Evolutionary conservation across 1,139 yeast genomes (phyloP).

Genomic region (Saccharomycopsis phalli): DNA sequence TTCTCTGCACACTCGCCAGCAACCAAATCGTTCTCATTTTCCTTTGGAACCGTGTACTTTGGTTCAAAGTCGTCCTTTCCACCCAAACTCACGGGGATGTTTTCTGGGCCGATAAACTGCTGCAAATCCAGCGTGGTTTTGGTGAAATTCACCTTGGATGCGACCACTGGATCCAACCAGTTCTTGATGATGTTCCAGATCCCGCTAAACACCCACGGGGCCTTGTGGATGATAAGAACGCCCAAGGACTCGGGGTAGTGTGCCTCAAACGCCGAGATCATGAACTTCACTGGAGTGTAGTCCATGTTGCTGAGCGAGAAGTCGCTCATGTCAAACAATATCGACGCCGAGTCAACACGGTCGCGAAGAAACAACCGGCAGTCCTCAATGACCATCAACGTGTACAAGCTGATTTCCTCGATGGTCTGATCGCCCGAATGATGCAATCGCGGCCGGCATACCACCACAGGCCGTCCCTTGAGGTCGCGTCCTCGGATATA

Average conservation of each 20-base stretch:
- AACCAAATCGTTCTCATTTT: slow-evolving; percentile 36
- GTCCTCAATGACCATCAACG: slow-evolving; percentile 60
- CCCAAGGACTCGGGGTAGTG: slow-evolving; percentile 86
- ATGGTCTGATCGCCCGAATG: slow-evolving; percentile 61
- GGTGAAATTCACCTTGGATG: slow-evolving; percentile 70
- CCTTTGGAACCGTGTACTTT: slow-evolving; percentile 47
- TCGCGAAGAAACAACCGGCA: slow-evolving; percentile 54
- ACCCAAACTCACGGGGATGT: slow-evolving; percentile 56
- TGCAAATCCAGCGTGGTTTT: slow-evolving; percentile 49
- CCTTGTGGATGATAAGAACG: slow-evolving; percentile 66
- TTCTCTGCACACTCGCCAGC: slow-evolving; percentile 35
- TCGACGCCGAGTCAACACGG: slow-evolving; percentile 62
- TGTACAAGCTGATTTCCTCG: slow-evolving; percentile 57
- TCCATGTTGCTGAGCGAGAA: slow-evolving; percentile 79
- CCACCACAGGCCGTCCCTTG: slow-evolving; percentile 58
- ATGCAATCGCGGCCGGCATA: slow-evolving; percentile 66
- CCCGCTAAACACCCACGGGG: slow-evolving; percentile 85
- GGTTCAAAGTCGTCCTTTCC: slow-evolving; percentile 53
- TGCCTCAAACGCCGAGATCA: slow-evolving; percentile 71
- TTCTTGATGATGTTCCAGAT: slow-evolving; percentile 78
- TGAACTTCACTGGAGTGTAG: slow-evolving; percentile 68
- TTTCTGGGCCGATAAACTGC: slow-evolving; percentile 42
- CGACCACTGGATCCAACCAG: slow-evolving; percentile 88
- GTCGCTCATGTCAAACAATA: slow-evolving; percentile 67
- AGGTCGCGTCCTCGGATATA: slow-evolving; percentile 58